Evolutionary conservation across 257 asterid species (phyloP).

Genomic region (Perilla frutescens): DNA sequence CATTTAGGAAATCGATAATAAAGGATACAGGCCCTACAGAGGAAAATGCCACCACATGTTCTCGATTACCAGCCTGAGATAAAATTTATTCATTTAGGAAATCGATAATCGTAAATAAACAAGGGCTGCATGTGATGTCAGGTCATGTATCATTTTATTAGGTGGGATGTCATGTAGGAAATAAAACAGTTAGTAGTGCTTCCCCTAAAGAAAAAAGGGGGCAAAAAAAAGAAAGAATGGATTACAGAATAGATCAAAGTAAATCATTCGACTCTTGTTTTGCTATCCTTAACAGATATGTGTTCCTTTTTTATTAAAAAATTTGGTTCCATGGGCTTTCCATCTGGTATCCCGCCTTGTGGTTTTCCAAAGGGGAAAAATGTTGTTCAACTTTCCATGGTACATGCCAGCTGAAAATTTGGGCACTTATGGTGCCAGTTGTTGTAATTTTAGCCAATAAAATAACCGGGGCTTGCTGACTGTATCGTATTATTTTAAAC

Average conservation of each 20-base stretch:
- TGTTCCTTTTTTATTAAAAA: not conserved
- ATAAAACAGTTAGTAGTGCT: not conserved
- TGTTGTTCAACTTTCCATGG: constrained; percentile 13
- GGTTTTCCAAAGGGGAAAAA: not conserved
- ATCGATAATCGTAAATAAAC: not conserved
- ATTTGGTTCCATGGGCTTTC: constrained; percentile 3
- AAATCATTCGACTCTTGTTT: not conserved
- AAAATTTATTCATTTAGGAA: not conserved
- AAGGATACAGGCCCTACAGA: not conserved
- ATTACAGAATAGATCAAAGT: not conserved
- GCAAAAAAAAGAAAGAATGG: not conserved
- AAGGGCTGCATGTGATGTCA: not conserved
- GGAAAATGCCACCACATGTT: not conserved
- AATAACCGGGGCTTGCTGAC: constrained; percentile 29
- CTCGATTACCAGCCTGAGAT: not conserved
- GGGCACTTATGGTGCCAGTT: constrained; percentile 8
- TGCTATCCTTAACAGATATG: not conserved
- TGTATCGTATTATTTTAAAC: constrained; percentile 38
- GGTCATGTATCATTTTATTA: not conserved
- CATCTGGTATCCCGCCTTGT: not conserved
- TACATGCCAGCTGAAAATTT: constrained; percentile 12
- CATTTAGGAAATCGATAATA: not conserved
- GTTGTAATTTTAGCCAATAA: constrained; percentile 23
- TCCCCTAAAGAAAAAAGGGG: not conserved
- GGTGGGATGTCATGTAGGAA: not conserved